Conservation (phyloP, 1,284 basidiomycete species). For the Austroboletus novae-zelandiae region DNA sequence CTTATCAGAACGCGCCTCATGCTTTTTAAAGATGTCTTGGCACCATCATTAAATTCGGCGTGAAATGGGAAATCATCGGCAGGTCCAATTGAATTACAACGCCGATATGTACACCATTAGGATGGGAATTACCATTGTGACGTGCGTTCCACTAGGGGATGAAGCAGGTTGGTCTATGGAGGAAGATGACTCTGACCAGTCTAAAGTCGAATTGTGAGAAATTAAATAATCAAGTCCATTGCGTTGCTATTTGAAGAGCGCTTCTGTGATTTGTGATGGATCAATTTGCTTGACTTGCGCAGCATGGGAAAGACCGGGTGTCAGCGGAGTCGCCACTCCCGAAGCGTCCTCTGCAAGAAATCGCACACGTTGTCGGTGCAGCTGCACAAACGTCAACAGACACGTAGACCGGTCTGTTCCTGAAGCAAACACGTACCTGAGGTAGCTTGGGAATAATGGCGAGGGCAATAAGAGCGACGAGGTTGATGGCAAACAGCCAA, state of each 20-base stretch:
- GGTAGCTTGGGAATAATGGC: constrained; percentile 97
- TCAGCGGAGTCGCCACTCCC: constrained; percentile 62
- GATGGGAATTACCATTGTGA: constrained; percentile 28
- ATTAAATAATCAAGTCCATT: constrained; percentile 7
- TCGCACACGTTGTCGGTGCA: constrained; percentile 76
- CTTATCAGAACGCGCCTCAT: constrained; percentile 64
- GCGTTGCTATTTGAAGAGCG: constrained; percentile 33
- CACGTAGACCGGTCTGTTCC: constrained; percentile 4
- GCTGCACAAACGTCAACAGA: constrained; percentile 41
- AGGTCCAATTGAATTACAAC: constrained; percentile 29
- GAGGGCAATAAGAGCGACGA: constrained; percentile 73
- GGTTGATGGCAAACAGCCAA: constrained; percentile 89
- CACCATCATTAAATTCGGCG: constrained; percentile 1
- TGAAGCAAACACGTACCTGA: constrained; percentile 49
- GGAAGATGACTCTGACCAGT: constrained; percentile 12
- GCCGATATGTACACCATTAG: constrained; percentile 36
- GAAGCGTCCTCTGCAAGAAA: constrained; percentile 64
- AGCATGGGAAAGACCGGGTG: constrained; percentile 47
- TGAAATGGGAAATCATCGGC: constrained; percentile 16
- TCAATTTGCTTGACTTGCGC: constrained; percentile 21
- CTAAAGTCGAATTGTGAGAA: constrained; percentile 18
- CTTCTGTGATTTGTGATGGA: constrained; percentile 34
- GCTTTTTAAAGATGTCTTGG: constrained; percentile 54
- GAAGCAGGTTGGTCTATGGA: constrained; percentile 10
- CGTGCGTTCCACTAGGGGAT: constrained; percentile 14